Evolutionary conservation across 257 asterid species (phyloP), one percentile per base, ranked within the genome.

Genomic region (Misopates orontium): DNA sequence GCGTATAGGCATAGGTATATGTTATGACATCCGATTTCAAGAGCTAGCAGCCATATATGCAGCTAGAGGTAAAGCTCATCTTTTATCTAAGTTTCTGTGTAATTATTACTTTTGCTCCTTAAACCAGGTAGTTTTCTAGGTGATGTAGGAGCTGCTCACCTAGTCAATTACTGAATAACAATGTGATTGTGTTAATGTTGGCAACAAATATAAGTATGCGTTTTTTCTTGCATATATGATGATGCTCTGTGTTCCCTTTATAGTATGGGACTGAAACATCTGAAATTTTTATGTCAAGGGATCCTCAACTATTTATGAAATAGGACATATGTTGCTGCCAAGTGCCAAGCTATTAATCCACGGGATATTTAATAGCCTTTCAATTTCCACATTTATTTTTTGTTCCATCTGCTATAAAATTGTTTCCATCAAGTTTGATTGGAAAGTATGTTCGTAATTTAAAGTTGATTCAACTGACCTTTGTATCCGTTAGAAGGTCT

Each of bases 41-140:
- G 97, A 89, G 74, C 81, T 89, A 71, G 89, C 95, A 15, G 86
- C 94, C 10, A 82, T 89, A 74, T 89, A 89, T 79, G 96, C 95
- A 20, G 89, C 91, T 69, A 78, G 95, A 79, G 97, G 97, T 87
- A 71, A 44, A 55, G 40, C 74, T 68, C 48, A 19, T 64, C 66
- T 36, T 71, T 71, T 14, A 56, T 70, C 53, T 47, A 51, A 14
- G 13, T 62, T 48, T 54, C 63, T 50, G 25, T 23, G 52, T 22
- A 50, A 31, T 62, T 60, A 64, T 23, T 66, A 31, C 22, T 18
- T 57, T 48, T 62, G 1, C 16, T 68, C 31, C 31, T 55, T 51
- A 24, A 13, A 63, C 53, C 44, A 48, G 31, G 16, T 68, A 47
- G 20, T 56, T 78, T 63, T 63, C 41, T 18, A n/a, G 55, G 31